A percentile compares a stretch with the other conserved stretches of the same genome.
phyloP scores from a whole-genome alignment of 2,329 filamentous ascomycete genomes.

The Alternaria metachromatica region DNA sequence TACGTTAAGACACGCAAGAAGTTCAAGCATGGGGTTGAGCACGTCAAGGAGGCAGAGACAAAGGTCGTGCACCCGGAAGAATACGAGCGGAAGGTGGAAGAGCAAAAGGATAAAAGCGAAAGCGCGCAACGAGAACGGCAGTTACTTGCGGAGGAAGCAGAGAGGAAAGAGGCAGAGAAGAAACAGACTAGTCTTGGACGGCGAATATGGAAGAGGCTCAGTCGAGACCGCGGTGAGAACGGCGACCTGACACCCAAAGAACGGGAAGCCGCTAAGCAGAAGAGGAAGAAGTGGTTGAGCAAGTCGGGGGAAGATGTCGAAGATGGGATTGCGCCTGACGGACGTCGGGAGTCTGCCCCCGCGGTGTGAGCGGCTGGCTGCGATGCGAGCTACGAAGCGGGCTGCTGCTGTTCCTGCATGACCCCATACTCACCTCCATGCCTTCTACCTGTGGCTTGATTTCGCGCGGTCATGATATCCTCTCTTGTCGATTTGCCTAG shows the following conservation, averaged over 20 bases:
- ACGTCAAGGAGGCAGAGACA: constrained; percentile 61
- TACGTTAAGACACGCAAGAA: constrained; percentile 74
- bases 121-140: constrained; percentile 68
- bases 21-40: constrained; percentile 63
- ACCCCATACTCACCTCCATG: not conserved
- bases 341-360: constrained; percentile 26
- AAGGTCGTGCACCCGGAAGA: constrained; percentile 69
- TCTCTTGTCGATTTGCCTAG: constrained; percentile 2
- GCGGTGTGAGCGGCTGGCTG: constrained; percentile 8
- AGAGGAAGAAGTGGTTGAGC: constrained; percentile 38
- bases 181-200: constrained; percentile 41
- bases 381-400: constrained; percentile 1
- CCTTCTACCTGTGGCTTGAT: not conserved
- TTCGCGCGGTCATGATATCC: constrained; percentile 8
- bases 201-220: constrained; percentile 41
- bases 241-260: constrained; percentile 25
- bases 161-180: constrained; percentile 56
- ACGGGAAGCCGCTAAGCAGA: constrained; percentile 29
- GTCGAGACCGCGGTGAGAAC: constrained; percentile 19
- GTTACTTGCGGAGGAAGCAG: constrained; percentile 49
- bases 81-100: constrained; percentile 55
- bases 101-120: constrained; percentile 63
- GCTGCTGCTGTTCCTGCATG: constrained; percentile 20
- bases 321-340: constrained; percentile 44
- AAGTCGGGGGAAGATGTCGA: constrained; percentile 45